Conservation (phyloP, 108 stramenopile species). For the Fistulifera pelliculosa region DNA sequence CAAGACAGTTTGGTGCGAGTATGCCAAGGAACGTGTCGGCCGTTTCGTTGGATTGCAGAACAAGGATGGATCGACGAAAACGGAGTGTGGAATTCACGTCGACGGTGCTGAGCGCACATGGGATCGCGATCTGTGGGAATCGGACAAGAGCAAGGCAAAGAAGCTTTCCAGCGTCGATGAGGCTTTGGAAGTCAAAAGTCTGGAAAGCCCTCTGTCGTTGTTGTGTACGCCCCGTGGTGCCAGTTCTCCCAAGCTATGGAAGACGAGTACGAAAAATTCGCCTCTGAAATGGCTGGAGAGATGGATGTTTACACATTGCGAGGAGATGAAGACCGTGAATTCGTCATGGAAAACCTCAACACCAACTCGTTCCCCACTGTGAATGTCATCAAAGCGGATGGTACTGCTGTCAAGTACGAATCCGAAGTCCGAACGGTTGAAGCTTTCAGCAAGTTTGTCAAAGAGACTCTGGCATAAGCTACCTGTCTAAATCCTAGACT, state of each 20-base stretch:
- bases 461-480: conserved; percentile 30
- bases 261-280: conserved; percentile 68
- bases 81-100: conserved; percentile 96
- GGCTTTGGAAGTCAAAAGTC: conserved; percentile 56
- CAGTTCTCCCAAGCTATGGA: conserved; percentile 87
- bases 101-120: conserved; percentile 82
- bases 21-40: conserved; percentile 92
- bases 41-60: conserved; percentile 94
- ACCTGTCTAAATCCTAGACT: background rate
- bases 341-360: conserved; percentile 75
- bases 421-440: conserved; percentile 75
- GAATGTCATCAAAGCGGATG: conserved; percentile 78
- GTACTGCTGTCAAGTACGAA: conserved; percentile 84
- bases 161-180: conserved; percentile 58
- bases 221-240: conserved; percentile 91
- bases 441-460: conserved; percentile 54
- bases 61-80: conserved; percentile 95
- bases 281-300: conserved; percentile 31
- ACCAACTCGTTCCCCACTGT: conserved; percentile 89
- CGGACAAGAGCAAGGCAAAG: conserved; percentile 50
- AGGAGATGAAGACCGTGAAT: conserved; percentile 88
- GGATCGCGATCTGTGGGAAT: conserved; percentile 86
- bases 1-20: conserved; percentile 87
- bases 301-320: conserved; percentile 81
- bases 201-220: conserved; percentile 72